Evolutionary conservation across 495 filamentous ascomycete species (phyloP).

Genomic region (Penicillium goetzii): DNA sequence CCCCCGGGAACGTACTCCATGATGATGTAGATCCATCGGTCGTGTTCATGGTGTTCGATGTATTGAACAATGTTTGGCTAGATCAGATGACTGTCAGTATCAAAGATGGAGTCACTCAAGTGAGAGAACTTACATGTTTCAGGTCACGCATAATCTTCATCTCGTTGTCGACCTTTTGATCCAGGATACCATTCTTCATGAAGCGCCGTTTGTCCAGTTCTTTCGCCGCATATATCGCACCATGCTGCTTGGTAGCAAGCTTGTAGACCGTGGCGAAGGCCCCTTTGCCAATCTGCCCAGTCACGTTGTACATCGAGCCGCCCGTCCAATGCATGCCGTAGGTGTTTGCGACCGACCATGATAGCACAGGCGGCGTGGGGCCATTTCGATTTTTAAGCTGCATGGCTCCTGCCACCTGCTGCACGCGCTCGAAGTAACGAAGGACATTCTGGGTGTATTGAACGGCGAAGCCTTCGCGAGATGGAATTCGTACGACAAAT

Average conservation of each 20-base stretch:
- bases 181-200: slow-evolving; percentile 82
- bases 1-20: slow-evolving; percentile 93
- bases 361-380: slow-evolving; percentile 35
- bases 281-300: slow-evolving; percentile 81
- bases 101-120: not conserved
- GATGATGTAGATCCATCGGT: slow-evolving; percentile 82
- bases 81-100: slow-evolving; percentile 7
- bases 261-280: slow-evolving; percentile 93
- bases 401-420: slow-evolving; percentile 29
- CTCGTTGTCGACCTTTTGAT: slow-evolving; percentile 89
- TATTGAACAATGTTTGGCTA: slow-evolving; percentile 91
- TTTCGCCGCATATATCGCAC: slow-evolving; percentile 83
- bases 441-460: slow-evolving; percentile 63
- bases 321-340: slow-evolving; percentile 79
- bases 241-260: slow-evolving; percentile 77
- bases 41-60: slow-evolving; percentile 79
- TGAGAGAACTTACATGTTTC: slow-evolving; percentile 67
- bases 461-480: slow-evolving; percentile 60
- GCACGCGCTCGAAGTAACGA: slow-evolving; percentile 53
- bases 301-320: slow-evolving; percentile 78
- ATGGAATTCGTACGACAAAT: slow-evolving; percentile 86
- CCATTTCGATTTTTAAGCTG: slow-evolving; percentile 31
- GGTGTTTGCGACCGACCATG: slow-evolving; percentile 43
- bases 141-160: slow-evolving; percentile 89
- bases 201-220: slow-evolving; percentile 87